Evolutionary conservation across 345 rosid species (phyloP).

Genomic region (Crucihimalaya himalaica): DNA sequence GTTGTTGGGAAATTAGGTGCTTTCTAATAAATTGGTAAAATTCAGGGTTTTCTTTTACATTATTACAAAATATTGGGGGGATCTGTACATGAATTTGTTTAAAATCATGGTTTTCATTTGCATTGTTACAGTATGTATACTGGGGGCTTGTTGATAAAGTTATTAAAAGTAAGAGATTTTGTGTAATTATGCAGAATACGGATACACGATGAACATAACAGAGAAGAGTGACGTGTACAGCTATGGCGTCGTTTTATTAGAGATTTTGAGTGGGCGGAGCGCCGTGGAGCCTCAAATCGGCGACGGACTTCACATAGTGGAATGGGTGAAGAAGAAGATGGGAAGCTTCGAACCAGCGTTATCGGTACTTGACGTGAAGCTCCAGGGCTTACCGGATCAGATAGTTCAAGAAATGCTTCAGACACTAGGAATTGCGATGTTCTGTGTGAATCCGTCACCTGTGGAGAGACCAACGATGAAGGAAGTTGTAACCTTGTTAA

Average conservation of each 20-base stretch:
- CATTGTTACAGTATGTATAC: neutral
- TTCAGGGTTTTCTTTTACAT: neutral
- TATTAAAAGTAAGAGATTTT: neutral
- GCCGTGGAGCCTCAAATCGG: conserved; percentile 71
- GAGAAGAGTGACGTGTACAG: conserved; percentile 97
- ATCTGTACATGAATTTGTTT: neutral
- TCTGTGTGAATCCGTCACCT: conserved; percentile 90
- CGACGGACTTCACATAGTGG: conserved; percentile 86
- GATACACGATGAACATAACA: conserved; percentile 91
- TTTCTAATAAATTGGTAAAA: too few relatives aligned
- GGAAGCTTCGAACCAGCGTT: conserved; percentile 90
- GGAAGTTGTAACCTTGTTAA: conserved; percentile 86
- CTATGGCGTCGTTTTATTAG: conserved; percentile 87
- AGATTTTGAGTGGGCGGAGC: conserved; percentile 82
- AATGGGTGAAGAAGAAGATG: conserved; percentile 97
- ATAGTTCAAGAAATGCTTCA: conserved; percentile 97
- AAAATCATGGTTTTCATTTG: neutral
- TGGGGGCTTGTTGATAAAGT: neutral
- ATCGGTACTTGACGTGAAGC: conserved; percentile 72
- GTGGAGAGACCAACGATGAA: conserved; percentile 91
- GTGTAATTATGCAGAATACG: conserved; percentile 66
- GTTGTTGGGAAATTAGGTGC: too few relatives aligned
- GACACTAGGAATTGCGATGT: conserved; percentile 89
- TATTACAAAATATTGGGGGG: neutral
- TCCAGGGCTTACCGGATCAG: conserved; percentile 83